phyloP scores from a whole-genome alignment of 306 rosid genomes.

The Dalbergia oliveri region DNA sequence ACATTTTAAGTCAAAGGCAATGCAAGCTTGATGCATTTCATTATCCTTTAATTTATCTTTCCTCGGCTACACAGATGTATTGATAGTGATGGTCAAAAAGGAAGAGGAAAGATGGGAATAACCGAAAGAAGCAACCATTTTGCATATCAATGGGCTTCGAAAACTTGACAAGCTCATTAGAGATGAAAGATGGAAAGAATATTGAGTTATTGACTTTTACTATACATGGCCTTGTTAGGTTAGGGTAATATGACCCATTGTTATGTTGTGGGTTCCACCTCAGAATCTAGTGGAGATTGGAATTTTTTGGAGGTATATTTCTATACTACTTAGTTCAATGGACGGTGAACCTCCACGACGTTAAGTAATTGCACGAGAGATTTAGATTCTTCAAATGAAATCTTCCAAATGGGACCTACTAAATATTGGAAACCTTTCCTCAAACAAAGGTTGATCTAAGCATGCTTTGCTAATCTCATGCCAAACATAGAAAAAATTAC shows the following conservation, averaged over 20 bases:
- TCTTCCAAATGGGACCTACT: constrained; percentile 56
- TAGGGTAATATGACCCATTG: constrained; percentile 9
- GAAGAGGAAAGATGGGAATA: constrained; percentile 44
- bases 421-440: constrained; percentile 46
- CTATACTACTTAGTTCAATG: constrained; percentile 32
- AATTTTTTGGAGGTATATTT: constrained; percentile 20
- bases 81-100: constrained; percentile 53
- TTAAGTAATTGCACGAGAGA: constrained; percentile 39
- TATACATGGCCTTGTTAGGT: constrained; percentile 6
- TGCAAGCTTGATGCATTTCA: constrained; percentile 10
- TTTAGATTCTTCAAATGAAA: constrained; percentile 54
- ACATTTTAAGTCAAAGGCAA: constrained; percentile 4
- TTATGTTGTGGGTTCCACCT: constrained; percentile 22
- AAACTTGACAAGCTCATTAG: constrained; percentile 35
- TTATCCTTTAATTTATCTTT: constrained; percentile 29
- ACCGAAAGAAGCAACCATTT: constrained; percentile 47
- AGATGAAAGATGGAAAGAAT: constrained; percentile 46
- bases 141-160: constrained; percentile 26
- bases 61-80: not conserved
- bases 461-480: not conserved
- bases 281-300: constrained; percentile 28
- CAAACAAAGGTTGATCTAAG: constrained; percentile 34
- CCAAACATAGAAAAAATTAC: not conserved
- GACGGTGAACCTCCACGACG: constrained; percentile 43
- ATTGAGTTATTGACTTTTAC: constrained; percentile 28